A percentile compares a stretch with the other conserved stretches of the same genome.
These are phyloP conservation scores for Gloeostereum incarnatum DNA, from an alignment of 768 basidiomycete genomes.

Conservation along the genomic window DNA sequence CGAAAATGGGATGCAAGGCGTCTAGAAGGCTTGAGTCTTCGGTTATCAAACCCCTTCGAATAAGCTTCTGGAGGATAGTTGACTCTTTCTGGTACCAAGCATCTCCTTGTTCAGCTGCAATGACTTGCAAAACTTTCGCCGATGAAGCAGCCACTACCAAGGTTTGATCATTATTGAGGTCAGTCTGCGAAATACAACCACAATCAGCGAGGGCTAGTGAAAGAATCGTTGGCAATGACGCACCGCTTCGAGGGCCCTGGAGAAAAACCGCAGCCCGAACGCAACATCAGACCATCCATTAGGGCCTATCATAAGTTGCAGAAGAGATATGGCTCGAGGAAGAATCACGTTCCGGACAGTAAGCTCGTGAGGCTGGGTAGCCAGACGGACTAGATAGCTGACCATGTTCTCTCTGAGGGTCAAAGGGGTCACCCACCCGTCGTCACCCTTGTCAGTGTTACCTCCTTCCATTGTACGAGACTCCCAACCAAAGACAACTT, in stretches of 20 bases:
- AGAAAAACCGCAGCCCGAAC: constrained; percentile 86
- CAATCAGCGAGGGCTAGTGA: too few species aligned
- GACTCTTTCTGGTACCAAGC: constrained; percentile 75
- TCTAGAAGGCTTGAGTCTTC: constrained; percentile 80
- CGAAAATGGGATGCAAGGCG: constrained; percentile 73
- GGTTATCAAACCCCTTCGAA: constrained; percentile 78
- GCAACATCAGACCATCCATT: constrained; percentile 88
- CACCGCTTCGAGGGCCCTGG: constrained; percentile 75
- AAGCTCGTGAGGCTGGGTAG: constrained; percentile 59
- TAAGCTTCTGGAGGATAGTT: constrained; percentile 63
- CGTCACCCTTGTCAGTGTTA: too few species aligned
- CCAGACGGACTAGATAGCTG: constrained; percentile 90
- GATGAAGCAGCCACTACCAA: constrained; percentile 68
- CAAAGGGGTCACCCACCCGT: constrained; percentile 80
- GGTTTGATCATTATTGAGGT: constrained; percentile 61
- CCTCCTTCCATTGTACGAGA: constrained; percentile 47
- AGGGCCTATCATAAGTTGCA: constrained; percentile 74
- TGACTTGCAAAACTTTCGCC: constrained; percentile 82
- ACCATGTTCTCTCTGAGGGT: constrained; percentile 85
- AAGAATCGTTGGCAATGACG: constrained; percentile 14
- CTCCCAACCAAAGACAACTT: constrained; percentile 94
- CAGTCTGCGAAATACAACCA: constrained; percentile 39
- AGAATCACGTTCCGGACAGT: constrained; percentile 36
- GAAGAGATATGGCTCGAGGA: constrained; percentile 52
- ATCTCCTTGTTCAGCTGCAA: constrained; percentile 75